Percentiles rank a stretch among this genome's conserved stretches.
Conservation (phyloP, 331 rosid species). For the Rhamnella rubrinervis region DNA sequence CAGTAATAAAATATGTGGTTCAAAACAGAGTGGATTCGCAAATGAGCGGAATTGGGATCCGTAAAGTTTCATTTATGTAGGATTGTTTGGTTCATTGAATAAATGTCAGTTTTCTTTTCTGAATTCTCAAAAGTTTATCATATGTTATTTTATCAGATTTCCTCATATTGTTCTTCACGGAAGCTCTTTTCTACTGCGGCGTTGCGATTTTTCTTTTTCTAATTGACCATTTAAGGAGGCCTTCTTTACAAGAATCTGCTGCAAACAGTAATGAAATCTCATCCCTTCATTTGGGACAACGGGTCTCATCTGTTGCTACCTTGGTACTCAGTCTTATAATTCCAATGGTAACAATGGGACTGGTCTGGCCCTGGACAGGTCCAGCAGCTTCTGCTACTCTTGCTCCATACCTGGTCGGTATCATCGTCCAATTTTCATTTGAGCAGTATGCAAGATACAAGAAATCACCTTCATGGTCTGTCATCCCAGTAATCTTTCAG, state of each 20-base stretch:
- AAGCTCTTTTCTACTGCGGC: constrained; percentile 91
- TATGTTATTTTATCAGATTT: constrained; percentile 64
- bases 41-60: not conserved
- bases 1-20: not conserved
- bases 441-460: constrained; percentile 83
- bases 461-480: constrained; percentile 88
- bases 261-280: constrained; percentile 25
- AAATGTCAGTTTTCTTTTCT: not conserved
- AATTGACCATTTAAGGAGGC: constrained; percentile 64
- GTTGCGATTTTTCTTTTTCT: constrained; percentile 74
- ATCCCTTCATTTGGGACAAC: constrained; percentile 62
- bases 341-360: constrained; percentile 99
- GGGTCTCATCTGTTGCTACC: constrained; percentile 73
- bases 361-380: constrained; percentile 99
- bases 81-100: constrained; percentile 23
- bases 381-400: constrained; percentile 99
- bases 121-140: not conserved
- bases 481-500: constrained; percentile 89
- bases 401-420: constrained; percentile 93
- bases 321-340: constrained; percentile 87
- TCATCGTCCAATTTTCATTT: constrained; percentile 90
- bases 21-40: constrained; percentile 7
- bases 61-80: not conserved
- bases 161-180: constrained; percentile 97
- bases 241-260: constrained; percentile 37